These are phyloP conservation scores for Neurospora pannonica DNA, from an alignment of 495 filamentous ascomycete species.

Conservation along the genomic window DNA sequence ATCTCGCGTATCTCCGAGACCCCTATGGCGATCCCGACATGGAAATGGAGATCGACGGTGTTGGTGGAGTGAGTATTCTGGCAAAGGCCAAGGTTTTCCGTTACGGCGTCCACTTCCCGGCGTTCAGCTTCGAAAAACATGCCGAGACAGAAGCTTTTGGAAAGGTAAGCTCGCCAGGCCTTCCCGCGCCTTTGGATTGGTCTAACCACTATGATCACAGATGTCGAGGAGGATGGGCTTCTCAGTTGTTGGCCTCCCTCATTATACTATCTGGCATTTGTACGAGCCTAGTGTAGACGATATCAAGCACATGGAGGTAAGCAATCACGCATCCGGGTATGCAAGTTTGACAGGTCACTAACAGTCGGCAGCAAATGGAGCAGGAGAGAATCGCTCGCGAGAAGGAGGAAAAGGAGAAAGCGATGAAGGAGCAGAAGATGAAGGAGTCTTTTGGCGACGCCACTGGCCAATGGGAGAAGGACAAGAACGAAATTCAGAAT, in stretches of 20 bases:
- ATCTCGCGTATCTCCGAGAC: slow-evolving; percentile 93
- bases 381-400: slow-evolving; percentile 64
- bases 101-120: slow-evolving; percentile 92
- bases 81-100: slow-evolving; percentile 94
- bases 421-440: slow-evolving; percentile 54
- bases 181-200: background rate
- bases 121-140: slow-evolving; percentile 98
- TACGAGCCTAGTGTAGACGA: slow-evolving; percentile 98
- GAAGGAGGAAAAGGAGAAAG: slow-evolving; percentile 59
- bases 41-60: slow-evolving; percentile 99
- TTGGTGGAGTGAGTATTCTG: slow-evolving; percentile 94
- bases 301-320: slow-evolving; percentile 86
- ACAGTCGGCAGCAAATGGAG: slow-evolving; percentile 64
- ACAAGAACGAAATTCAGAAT: slow-evolving; percentile 66
- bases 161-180: slow-evolving; percentile 54
- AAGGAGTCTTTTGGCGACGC: slow-evolving; percentile 62
- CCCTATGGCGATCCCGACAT: slow-evolving; percentile 97
- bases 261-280: slow-evolving; percentile 99
- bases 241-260: slow-evolving; percentile 92
- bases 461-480: slow-evolving; percentile 69
- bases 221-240: slow-evolving; percentile 96
- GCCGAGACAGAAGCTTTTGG: slow-evolving; percentile 98
- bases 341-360: slow-evolving; percentile 8
- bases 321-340: slow-evolving; percentile 6
- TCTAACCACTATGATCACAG: slow-evolving; percentile 42